Percentiles rank a stretch among this genome's conserved stretches.
These are phyloP conservation scores for Epichloe amarillans DNA, from an alignment of 2,329 filamentous ascomycete genomes.

Conservation along the genomic window DNA sequence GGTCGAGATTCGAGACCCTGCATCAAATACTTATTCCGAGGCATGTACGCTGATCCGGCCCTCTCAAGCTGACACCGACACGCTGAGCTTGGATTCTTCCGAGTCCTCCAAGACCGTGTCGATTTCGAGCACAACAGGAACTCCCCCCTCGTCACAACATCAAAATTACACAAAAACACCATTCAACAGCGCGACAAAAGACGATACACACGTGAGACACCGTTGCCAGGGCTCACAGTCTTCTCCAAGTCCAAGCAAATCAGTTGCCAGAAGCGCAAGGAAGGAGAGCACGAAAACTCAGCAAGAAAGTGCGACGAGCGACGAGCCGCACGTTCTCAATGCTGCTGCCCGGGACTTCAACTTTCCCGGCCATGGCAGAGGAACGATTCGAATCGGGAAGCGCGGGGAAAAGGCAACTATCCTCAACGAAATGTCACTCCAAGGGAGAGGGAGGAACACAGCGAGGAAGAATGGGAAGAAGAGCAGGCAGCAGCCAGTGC, in stretches of 20 bases:
- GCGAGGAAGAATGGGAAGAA: not conserved
- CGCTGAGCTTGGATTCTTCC: not conserved
- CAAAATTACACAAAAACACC: not conserved
- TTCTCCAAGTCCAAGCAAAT: not conserved
- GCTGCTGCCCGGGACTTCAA: not conserved
- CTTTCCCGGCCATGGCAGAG: conserved; percentile 1
- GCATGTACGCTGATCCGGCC: not conserved
- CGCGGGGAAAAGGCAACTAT: not conserved
- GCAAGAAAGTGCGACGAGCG: not conserved
- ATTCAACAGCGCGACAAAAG: not conserved
- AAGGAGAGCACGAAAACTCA: not conserved
- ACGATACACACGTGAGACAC: not conserved
- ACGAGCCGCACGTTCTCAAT: not conserved
- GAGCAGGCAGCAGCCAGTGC: not conserved
- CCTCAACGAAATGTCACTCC: not conserved
- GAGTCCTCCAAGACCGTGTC: conserved; percentile 3
- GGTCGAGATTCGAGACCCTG: not conserved
- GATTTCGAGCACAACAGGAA: not conserved
- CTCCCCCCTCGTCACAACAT: not conserved
- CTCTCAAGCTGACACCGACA: not conserved
- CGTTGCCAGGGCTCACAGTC: not conserved
- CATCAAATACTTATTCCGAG: not conserved
- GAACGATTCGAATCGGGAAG: not conserved
- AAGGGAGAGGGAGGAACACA: not conserved
- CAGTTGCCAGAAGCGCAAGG: not conserved